Conservation (phyloP, 345 rosid genomes). For the Brassica carinata region DNA sequence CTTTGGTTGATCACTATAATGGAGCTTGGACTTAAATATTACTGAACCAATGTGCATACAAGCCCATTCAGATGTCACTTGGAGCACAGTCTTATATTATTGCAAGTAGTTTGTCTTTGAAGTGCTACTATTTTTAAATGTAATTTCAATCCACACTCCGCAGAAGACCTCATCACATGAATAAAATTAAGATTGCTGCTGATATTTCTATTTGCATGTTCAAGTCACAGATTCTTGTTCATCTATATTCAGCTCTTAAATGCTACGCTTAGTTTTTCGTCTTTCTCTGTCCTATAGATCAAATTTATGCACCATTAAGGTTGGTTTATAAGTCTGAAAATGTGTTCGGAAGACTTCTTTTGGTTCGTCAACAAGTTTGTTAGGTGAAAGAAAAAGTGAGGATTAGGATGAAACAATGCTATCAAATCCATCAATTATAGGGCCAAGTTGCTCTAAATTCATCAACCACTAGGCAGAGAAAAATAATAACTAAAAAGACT, state of each 20-base stretch:
- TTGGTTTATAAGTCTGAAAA: not conserved
- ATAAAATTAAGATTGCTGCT: not conserved
- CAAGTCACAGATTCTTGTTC: not conserved
- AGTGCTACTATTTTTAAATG: not conserved
- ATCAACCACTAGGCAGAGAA: constrained; percentile 25
- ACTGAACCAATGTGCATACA: no score
- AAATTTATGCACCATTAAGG: not conserved
- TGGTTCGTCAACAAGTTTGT: constrained; percentile 19
- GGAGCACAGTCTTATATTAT: no score
- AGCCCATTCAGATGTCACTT: no score
- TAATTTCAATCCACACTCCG: not conserved
- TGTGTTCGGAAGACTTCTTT: not conserved
- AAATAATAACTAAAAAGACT: not conserved
- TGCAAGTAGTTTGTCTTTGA: no score
- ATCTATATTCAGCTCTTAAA: not conserved
- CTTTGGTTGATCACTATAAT: not conserved
- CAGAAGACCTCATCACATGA: not conserved
- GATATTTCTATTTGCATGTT: not conserved
- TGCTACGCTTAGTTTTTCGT: not conserved
- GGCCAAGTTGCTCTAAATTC: not conserved
- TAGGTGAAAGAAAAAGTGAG: not conserved
- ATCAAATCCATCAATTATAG: constrained; percentile 25
- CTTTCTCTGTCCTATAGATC: not conserved
- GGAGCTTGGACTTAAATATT: no score
- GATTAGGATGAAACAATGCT: constrained; percentile 17